Evolutionary conservation across 2,329 filamentous ascomycete species (phyloP), one percentile per base, ranked within the genome.

Genomic region (Trematosphaeria pertusa): DNA sequence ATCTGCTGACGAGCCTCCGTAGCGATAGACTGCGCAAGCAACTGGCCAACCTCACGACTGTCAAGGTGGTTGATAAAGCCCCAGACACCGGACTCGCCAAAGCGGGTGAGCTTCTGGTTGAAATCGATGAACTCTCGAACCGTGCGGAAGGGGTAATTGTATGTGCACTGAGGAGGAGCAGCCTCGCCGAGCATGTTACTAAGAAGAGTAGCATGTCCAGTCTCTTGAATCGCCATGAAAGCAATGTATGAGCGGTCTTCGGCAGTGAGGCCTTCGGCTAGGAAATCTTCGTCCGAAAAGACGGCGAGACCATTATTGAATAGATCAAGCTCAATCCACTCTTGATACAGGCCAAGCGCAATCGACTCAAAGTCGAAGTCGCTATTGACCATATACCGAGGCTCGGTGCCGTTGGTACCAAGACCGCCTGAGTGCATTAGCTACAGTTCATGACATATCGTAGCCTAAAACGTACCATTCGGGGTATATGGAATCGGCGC

Each of bases 351-450:
- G 10, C 82, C 88, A 10, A 94, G 77, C 0, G 85, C 81, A 21
- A 94, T 79, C 0, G 88, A 91, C 67, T 93, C 81, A 66, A 87
- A 94, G 70, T 94, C 90, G 64, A 91, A 94, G 63, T 95, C 90
- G 54, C 86, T 89, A 61, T 89, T 80, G 0, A 89, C 85, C 50
- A 87, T 84, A 71, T 93, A 93, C 1, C 91, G 83, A 1, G 89
- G 89, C 33, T 81, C 79, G 0, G 84, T 82, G n/a, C 88, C 88
- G 50, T 93, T 92, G 33, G 88, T 91, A 2, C 88, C 89, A 1
- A 87, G 71, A 10, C 90, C 90, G 46, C 89, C 73, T 58, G 40
- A 15, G 14, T 37, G 28, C 11, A 37, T 46, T 32, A 39, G 32
- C 14, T 9, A 30, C 8, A 4, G 24, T 24, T 15, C 14, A 17